Base-by-base conservation (phyloP, 805 yeast species). In the Kodamaea laetipori region DNA sequence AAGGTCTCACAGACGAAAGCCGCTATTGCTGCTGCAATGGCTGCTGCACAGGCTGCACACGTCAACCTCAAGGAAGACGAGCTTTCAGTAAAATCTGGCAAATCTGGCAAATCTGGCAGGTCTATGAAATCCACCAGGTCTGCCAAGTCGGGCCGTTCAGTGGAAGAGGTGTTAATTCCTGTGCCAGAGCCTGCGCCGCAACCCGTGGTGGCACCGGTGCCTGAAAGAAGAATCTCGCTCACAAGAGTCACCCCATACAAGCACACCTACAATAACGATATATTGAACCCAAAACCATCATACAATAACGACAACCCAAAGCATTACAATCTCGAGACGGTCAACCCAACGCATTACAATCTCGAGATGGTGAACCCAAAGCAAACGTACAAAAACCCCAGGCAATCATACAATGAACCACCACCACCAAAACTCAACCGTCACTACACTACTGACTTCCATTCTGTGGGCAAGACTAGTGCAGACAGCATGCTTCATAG, bases 221-320 rank as follows among this genome's bases (percentile, higher is more conserved):
- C 24, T 7, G 43, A 44, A 17, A 47, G 52, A 28, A 56, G 52
- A 49, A 52, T 45, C 37, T 53, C 61, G 4, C 24, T 51, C 18
- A 57, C 61, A 6, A 54, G 48, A 21, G 55, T 61, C 4, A 46
- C 51, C 6, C 67, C 67, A 10, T 61, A 52, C 49, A 46, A 45
- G 35, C 37, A 39, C 33, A 18, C 18, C 19, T 33, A 40, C 33
- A 21, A 8, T 21, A 8, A 21, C 8, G 24, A 21, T 21, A 21
- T 21, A 6, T 21, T 21, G 24, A 21, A 21, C 8, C 24, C 24
- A 6, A 6, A 6, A 8, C 24, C 6, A 8, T 8, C 6, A 6
- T 21, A 21, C 24, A 8, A 21, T n/a, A n/a, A n/a, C n/a, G n/a
- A n/a, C n/a, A n/a, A n/a, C n/a, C n/a, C n/a, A 8, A 21, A 21